Conservation (phyloP, 192 early-diverging fungal species). For the Dissophora globulifera region DNA sequence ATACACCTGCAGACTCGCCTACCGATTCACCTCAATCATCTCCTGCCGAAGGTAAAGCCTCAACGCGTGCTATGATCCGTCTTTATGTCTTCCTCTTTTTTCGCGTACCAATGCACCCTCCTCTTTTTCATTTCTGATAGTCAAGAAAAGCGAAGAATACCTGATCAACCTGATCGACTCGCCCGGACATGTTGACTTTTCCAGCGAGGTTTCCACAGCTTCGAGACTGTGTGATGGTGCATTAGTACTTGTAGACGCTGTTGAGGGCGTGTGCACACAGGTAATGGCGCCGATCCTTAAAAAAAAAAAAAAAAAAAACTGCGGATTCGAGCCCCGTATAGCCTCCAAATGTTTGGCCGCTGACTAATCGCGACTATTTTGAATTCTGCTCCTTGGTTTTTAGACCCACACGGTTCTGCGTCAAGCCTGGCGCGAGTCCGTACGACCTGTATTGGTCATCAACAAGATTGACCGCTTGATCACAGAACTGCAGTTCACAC, state of each 20-base stretch:
- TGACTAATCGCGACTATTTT: too few species aligned
- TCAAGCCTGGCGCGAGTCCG: constrained; percentile 93
- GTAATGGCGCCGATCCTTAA: constrained; percentile 39
- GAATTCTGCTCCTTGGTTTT: not conserved
- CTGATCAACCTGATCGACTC: constrained; percentile 98
- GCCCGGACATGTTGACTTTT: constrained; percentile 98
- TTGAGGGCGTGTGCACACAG: constrained; percentile 99
- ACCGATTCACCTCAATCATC: constrained; percentile 2
- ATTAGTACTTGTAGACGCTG: constrained; percentile 94
- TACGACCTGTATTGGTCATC: constrained; percentile 92
- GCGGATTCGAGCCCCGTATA: too few species aligned
- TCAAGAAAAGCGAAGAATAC: constrained; percentile 68
- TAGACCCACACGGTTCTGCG: constrained; percentile 95
- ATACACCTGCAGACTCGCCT: not conserved
- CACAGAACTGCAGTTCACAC: constrained; percentile 91
- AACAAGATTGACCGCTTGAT: constrained; percentile 99
- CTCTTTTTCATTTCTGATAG: too few species aligned
- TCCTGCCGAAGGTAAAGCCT: constrained; percentile 14
- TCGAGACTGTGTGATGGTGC: constrained; percentile 96
- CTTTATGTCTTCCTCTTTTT: not conserved
- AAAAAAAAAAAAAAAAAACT: constrained; percentile 3
- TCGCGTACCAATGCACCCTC: too few species aligned
- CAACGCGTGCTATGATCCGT: too few species aligned
- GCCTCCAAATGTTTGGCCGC: too few species aligned
- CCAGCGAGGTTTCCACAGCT: constrained; percentile 98